Conservation (phyloP, 306 rosid species). For the Albizia julibrissin region DNA sequence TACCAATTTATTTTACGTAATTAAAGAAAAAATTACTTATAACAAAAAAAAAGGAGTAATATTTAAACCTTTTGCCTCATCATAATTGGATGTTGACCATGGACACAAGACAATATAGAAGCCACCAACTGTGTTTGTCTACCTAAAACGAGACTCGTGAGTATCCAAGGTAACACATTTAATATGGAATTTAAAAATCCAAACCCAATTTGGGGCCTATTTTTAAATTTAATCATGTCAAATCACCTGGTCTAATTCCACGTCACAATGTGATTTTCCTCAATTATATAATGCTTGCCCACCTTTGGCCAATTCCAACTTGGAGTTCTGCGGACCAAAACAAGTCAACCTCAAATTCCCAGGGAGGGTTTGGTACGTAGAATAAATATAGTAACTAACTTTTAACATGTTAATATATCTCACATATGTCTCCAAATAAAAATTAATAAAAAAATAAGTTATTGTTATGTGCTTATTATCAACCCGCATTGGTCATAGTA, state of each 20-base stretch:
- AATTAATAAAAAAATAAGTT: neutral
- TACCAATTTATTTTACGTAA: too few relatives aligned
- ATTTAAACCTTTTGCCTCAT: neutral
- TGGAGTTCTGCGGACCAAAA: constrained; percentile 9
- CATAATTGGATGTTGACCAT: neutral
- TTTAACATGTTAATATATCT: neutral
- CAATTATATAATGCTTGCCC: neutral
- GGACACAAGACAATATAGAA: neutral
- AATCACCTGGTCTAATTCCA: neutral
- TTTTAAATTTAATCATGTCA: neutral
- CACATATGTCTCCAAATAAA: neutral
- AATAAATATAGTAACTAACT: neutral
- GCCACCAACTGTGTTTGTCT: neutral
- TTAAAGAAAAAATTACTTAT: too few relatives aligned
- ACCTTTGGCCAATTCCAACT: constrained; percentile 13
- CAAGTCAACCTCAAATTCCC: neutral
- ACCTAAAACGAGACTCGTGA: constrained; percentile 5
- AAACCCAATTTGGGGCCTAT: neutral
- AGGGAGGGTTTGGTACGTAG: neutral
- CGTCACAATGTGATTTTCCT: constrained; percentile 1
- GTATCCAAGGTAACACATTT: constrained; percentile 1
- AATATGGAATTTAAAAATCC: neutral
- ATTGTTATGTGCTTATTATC: neutral
- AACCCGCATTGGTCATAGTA: too few relatives aligned
- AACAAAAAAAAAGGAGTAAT: too few relatives aligned